These are phyloP conservation scores for Talaromyces verruculosus DNA, from an alignment of 2,329 filamentous ascomycete genomes.

Conservation along the genomic window DNA sequence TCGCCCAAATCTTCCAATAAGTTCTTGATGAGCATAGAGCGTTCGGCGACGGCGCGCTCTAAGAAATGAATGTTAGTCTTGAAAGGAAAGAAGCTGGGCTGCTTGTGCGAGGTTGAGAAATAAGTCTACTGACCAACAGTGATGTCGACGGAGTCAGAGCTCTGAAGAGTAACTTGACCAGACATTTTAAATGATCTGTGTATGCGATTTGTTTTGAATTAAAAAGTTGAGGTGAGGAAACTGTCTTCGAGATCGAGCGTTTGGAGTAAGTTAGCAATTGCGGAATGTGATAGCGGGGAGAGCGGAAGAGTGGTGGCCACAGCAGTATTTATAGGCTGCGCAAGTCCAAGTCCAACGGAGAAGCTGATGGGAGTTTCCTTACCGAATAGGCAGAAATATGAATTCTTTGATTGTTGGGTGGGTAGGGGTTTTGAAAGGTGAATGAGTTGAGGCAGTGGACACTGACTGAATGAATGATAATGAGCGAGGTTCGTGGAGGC, in stretches of 20 bases:
- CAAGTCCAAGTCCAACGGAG: background rate
- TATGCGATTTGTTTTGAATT: background rate
- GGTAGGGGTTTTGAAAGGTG: background rate
- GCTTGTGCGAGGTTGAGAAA: conserved; percentile 26
- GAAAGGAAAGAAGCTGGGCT: background rate
- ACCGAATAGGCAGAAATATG: background rate
- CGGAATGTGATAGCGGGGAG: conserved; percentile 9
- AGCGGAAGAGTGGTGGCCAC: background rate
- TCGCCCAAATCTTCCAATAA: conserved; percentile 92
- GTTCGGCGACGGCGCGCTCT: conserved; percentile 84
- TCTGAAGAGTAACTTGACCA: conserved; percentile 45
- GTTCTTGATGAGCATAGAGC: conserved; percentile 95
- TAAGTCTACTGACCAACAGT: conserved; percentile 49
- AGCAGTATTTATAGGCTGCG: background rate
- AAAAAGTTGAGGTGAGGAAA: background rate
- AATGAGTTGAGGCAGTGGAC: background rate
- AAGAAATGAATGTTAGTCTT: conserved; percentile 41
- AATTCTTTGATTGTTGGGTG: background rate
- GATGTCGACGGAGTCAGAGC: conserved; percentile 53
- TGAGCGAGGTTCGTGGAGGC: background rate
- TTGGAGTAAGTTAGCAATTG: conserved; percentile 4
- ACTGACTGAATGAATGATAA: background rate
- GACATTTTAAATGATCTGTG: conserved; percentile 16
- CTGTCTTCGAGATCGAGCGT: conserved; percentile 9
- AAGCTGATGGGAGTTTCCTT: background rate